Evolutionary conservation across 805 yeast genomes (phyloP).

Genomic region (Candida maesae): DNA sequence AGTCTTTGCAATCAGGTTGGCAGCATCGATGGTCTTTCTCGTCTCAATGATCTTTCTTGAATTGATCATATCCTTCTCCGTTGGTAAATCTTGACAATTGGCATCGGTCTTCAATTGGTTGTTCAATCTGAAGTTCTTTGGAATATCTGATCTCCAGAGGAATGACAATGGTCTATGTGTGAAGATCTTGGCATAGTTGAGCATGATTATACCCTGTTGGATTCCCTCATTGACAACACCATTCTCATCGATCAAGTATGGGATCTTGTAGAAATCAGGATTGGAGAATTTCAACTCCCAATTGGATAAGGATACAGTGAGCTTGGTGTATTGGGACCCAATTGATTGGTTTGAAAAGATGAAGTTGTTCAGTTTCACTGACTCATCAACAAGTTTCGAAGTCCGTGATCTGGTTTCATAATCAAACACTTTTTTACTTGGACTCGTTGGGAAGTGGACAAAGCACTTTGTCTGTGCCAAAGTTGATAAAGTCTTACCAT

Average conservation of each 20-base stretch:
- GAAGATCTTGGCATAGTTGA: slow-evolving; percentile 51
- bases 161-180: slow-evolving; percentile 52
- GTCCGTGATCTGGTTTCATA: slow-evolving; percentile 44
- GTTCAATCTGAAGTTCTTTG: slow-evolving; percentile 34
- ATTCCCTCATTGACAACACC: slow-evolving; percentile 52
- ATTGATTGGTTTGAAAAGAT: slow-evolving; percentile 39
- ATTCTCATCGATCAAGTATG: slow-evolving; percentile 38
- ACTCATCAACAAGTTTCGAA: slow-evolving; percentile 45
- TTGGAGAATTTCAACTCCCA: slow-evolving; percentile 46
- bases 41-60: slow-evolving; percentile 48
- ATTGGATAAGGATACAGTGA: slow-evolving; percentile 45
- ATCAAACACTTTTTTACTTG: slow-evolving; percentile 38
- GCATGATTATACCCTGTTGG: slow-evolving; percentile 45
- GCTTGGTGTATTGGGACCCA: slow-evolving; percentile 33
- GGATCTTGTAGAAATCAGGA: slow-evolving; percentile 39
- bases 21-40: slow-evolving; percentile 50
- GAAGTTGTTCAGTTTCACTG: slow-evolving; percentile 44
- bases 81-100: slow-evolving; percentile 29
- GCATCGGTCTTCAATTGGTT: slow-evolving; percentile 27
- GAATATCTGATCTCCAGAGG: slow-evolving; percentile 46
- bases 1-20: slow-evolving; percentile 43
- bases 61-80: slow-evolving; percentile 33
- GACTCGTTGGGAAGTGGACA: slow-evolving; percentile 37
- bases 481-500: slow-evolving; percentile 41
- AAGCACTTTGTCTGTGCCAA: slow-evolving; percentile 34